These are phyloP conservation scores for Zygnema circumcarinatum DNA, from an alignment of 139 green algal species.

Conservation along the genomic window DNA sequence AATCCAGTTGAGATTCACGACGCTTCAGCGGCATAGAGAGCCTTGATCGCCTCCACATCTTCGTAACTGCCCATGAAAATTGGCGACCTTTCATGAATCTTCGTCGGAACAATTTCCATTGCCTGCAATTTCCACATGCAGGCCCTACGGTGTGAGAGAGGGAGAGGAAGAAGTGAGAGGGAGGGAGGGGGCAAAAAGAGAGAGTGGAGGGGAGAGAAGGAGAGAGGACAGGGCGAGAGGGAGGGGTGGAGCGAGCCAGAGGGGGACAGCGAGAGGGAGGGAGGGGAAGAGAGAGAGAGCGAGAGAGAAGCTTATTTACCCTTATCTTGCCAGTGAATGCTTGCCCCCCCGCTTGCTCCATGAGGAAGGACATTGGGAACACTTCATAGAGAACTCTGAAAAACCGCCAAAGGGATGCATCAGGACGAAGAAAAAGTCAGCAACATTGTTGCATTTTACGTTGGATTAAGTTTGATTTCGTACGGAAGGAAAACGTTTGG, in stretches of 20 bases:
- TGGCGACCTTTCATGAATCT: conserved; percentile 74
- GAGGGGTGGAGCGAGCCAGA: too few relatives aligned
- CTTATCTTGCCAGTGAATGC: conserved; percentile 72
- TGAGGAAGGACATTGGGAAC: conserved; percentile 74
- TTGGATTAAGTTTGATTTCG: too few relatives aligned
- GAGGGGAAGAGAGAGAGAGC: neutral
- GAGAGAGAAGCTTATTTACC: too few relatives aligned
- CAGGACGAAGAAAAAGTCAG: neutral
- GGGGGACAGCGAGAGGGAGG: too few relatives aligned
- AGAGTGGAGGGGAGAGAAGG: neutral
- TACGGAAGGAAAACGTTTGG: neutral
- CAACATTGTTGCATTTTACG: neutral
- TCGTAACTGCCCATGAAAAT: conserved; percentile 82
- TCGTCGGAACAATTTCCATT: conserved; percentile 74
- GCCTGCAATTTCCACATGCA: conserved; percentile 33
- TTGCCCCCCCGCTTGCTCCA: conserved; percentile 70
- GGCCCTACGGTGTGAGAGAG: neutral
- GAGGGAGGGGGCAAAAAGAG: neutral
- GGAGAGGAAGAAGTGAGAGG: neutral
- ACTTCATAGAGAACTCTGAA: conserved; percentile 78
- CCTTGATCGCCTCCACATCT: conserved; percentile 79
- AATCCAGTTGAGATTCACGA: too few relatives aligned
- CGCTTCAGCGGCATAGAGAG: conserved; percentile 34
- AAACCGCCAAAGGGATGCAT: too few relatives aligned
- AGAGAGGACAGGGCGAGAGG: conserved; percentile 37